Evolutionary conservation across 257 asterid species (phyloP).

Genomic region (Gentiana straminea): DNA sequence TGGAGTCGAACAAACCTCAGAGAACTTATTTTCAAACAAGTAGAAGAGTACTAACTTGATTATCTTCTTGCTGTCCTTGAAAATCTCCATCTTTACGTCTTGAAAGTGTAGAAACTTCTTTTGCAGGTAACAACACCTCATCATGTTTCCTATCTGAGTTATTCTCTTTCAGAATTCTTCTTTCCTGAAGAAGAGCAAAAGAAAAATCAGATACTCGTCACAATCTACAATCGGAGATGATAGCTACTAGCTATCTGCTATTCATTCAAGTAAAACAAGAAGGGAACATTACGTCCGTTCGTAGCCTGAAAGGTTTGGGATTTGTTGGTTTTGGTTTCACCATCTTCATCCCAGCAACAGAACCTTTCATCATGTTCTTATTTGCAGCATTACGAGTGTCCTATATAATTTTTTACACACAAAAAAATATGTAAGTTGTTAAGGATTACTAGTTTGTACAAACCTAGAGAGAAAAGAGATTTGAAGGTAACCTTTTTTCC

Average conservation of each 20-base stretch:
- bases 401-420: constrained; percentile 15
- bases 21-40: neutral
- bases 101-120: constrained; percentile 20
- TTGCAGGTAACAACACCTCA: constrained; percentile 12
- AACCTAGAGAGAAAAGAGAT: neutral
- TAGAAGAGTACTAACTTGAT: constrained; percentile 21
- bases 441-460: no score
- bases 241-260: neutral
- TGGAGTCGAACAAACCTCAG: neutral
- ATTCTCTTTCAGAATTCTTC: constrained; percentile 81
- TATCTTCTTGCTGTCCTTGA: constrained; percentile 31
- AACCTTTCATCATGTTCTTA: constrained; percentile 34
- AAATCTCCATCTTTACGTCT: constrained; percentile 20
- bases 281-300: constrained; percentile 70
- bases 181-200: constrained; percentile 57
- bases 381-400: constrained; percentile 22
- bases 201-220: constrained; percentile 8
- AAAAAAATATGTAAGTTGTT: neutral
- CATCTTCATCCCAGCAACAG: constrained; percentile 32
- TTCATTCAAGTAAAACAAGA: neutral
- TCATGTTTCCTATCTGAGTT: constrained; percentile 43
- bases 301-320: constrained; percentile 90
- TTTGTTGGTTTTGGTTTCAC: constrained; percentile 77
- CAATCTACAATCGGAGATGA: neutral
- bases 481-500: constrained; percentile 31